Conservation (phyloP, 805 yeast genomes). For the Yamadazyma nakazawae region DNA sequence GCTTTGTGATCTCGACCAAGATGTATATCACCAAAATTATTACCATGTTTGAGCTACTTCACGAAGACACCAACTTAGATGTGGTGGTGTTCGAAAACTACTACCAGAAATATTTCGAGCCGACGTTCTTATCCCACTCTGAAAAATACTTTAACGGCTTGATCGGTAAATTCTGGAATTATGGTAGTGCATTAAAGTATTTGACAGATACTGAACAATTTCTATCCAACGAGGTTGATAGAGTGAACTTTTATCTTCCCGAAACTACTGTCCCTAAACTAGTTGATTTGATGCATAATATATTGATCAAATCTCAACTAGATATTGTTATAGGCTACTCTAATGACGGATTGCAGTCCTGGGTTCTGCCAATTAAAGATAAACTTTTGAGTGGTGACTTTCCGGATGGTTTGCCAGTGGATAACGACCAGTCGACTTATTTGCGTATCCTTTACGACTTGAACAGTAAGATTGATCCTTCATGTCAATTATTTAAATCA, state of each 20-base stretch:
- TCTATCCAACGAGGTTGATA: conserved; percentile 58
- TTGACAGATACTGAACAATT: conserved; percentile 50
- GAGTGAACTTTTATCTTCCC: conserved; percentile 54
- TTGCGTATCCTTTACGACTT: conserved; percentile 49
- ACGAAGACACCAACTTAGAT: conserved; percentile 33
- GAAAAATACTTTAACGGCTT: conserved; percentile 50
- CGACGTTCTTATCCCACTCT: conserved; percentile 53
- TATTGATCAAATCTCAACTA: conserved; percentile 54
- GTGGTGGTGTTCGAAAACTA: conserved; percentile 51
- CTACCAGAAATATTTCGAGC: conserved; percentile 66
- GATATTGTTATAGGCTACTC: conserved; percentile 49
- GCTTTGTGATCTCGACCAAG: conserved; percentile 51
- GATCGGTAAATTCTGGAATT: conserved; percentile 42
- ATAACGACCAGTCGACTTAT: conserved; percentile 30
- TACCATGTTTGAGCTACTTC: conserved; percentile 67
- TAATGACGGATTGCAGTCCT: conserved; percentile 53
- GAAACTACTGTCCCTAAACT: conserved; percentile 52
- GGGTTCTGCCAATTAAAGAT: conserved; percentile 46
- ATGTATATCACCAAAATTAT: conserved; percentile 59
- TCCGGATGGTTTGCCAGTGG: neutral
- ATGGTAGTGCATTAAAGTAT: conserved; percentile 52
- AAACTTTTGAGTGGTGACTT: neutral
- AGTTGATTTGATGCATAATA: conserved; percentile 53
- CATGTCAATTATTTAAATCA: conserved; percentile 46
- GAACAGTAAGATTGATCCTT: conserved; percentile 51